A percentile compares a stretch with the other conserved stretches of the same genome.
These are phyloP conservation scores for Leishmania tarentolae DNA, from an alignment of 208 protist genomes.

Conservation along the genomic window DNA sequence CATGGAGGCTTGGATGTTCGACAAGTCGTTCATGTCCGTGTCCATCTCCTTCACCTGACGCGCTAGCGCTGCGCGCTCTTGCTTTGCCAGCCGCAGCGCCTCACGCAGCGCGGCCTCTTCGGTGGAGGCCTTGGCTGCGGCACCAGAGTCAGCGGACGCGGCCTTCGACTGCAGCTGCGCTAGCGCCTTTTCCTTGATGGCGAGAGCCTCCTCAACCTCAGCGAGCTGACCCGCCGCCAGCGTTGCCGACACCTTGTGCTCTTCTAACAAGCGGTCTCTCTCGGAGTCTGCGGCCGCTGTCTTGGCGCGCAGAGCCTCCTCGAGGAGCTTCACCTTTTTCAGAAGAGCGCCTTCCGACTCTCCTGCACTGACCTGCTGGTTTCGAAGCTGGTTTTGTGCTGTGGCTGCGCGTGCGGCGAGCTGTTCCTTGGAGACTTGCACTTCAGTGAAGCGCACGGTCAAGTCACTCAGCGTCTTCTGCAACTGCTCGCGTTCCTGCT, in stretches of 20 bases:
- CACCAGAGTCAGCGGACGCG: slow-evolving; percentile 7
- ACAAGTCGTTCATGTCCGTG: slow-evolving; percentile 65
- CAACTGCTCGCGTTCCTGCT: slow-evolving; percentile 32
- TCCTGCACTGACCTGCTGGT: not conserved
- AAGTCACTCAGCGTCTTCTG: slow-evolving; percentile 27
- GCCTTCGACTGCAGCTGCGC: slow-evolving; percentile 10
- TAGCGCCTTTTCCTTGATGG: slow-evolving; percentile 17
- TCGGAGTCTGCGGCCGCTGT: slow-evolving; percentile 17
- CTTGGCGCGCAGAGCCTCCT: slow-evolving; percentile 23
- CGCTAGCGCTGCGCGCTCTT: slow-evolving; percentile 30
- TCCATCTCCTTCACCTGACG: slow-evolving; percentile 63
- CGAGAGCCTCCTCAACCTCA: slow-evolving; percentile 19
- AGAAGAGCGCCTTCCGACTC: slow-evolving; percentile 12
- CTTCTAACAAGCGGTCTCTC: slow-evolving; percentile 5
- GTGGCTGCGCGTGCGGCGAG: slow-evolving; percentile 7
- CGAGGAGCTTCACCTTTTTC: slow-evolving; percentile 18
- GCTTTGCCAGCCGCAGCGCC: slow-evolving; percentile 27
- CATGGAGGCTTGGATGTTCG: slow-evolving; percentile 57
- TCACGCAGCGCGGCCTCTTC: slow-evolving; percentile 28
- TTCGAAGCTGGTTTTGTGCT: slow-evolving; percentile 7
- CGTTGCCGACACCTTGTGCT: slow-evolving; percentile 3
- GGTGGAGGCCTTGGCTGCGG: not conserved
- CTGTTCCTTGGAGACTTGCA: slow-evolving; percentile 31
- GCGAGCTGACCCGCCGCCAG: slow-evolving; percentile 2
- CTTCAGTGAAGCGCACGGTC: slow-evolving; percentile 23